Percentiles rank a stretch among this genome's conserved stretches.
These are phyloP conservation scores for Cytospora piceae DNA, from an alignment of 2,329 filamentous ascomycete genomes.

Conservation along the genomic window DNA sequence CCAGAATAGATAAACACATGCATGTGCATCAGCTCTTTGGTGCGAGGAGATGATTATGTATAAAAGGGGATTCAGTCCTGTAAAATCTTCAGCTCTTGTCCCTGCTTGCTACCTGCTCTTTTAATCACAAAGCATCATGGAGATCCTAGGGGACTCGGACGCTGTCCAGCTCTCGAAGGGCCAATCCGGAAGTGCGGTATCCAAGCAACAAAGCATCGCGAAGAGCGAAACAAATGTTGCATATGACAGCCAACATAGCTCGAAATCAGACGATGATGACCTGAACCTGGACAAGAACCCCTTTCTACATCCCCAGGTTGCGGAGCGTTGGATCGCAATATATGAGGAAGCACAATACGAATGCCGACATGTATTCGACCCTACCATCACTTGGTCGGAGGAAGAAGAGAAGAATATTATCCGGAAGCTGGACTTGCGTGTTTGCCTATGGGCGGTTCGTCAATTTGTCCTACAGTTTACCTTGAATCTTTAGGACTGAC, in stretches of 20 bases:
- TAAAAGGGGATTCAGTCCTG: not conserved
- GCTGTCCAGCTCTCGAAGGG: not conserved
- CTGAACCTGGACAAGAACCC: conserved; percentile 35
- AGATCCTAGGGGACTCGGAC: not conserved
- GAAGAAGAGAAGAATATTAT: conserved; percentile 58
- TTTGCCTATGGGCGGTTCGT: conserved; percentile 44
- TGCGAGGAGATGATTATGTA: not conserved
- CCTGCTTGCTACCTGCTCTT: too few species aligned
- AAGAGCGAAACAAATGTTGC: not conserved
- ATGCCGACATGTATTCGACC: conserved; percentile 59
- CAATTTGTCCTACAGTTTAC: not conserved
- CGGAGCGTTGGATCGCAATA: conserved; percentile 40
- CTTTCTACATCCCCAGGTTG: conserved; percentile 38
- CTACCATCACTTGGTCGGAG: conserved; percentile 54
- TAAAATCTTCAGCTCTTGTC: too few species aligned
- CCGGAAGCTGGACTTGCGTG: conserved; percentile 48
- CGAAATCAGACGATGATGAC: conserved; percentile 23
- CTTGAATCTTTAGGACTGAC: conserved; percentile 9
- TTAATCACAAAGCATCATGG: not conserved
- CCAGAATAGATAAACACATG: not conserved
- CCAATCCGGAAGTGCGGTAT: not conserved
- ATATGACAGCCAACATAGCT: not conserved
- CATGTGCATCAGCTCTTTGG: not conserved
- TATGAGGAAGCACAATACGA: conserved; percentile 51
- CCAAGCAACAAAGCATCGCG: not conserved